These are phyloP conservation scores for Ustilago bromivora DNA, from an alignment of 1,284 basidiomycete genomes.

Conservation along the genomic window DNA sequence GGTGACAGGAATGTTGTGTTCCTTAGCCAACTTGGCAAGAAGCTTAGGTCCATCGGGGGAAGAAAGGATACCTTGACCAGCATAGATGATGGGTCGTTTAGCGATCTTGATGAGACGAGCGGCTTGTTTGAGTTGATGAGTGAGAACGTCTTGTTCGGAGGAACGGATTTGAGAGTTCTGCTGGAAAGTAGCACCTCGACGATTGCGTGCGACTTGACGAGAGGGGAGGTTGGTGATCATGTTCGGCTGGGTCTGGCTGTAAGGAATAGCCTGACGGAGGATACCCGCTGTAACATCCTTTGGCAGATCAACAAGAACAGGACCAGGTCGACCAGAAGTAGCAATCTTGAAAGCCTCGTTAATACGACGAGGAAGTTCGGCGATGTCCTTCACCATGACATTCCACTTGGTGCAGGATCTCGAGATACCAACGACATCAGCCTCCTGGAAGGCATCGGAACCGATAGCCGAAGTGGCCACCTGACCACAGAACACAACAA, in stretches of 20 bases:
- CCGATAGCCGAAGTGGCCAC: conserved; percentile 98
- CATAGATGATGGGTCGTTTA: conserved; percentile 91
- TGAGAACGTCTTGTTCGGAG: conserved; percentile 38
- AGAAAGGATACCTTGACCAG: conserved; percentile 89
- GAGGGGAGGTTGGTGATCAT: conserved; percentile 69
- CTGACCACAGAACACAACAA: conserved; percentile 96
- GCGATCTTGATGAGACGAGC: conserved; percentile 91
- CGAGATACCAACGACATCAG: conserved; percentile 95
- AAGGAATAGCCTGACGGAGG: conserved; percentile 85
- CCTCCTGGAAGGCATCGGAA: conserved; percentile 98
- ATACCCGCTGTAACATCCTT: conserved; percentile 97
- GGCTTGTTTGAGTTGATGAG: conserved; percentile 82
- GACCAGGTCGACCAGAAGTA: conserved; percentile 93
- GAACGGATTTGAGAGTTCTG: conserved; percentile 34
- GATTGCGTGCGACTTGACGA: conserved; percentile 62
- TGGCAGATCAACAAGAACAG: conserved; percentile 95
- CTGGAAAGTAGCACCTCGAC: conserved; percentile 43
- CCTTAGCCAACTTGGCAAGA: conserved; percentile 82
- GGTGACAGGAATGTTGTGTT: conserved; percentile 94
- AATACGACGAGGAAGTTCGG: conserved; percentile 92
- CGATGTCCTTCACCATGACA: conserved; percentile 98
- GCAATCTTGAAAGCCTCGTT: conserved; percentile 99
- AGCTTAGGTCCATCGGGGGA: conserved; percentile 85
- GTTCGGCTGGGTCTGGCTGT: conserved; percentile 88
- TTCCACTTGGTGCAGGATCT: conserved; percentile 99